These are phyloP conservation scores for Pyrenula aspistea DNA, from an alignment of 495 filamentous ascomycete genomes.

Conservation along the genomic window DNA sequence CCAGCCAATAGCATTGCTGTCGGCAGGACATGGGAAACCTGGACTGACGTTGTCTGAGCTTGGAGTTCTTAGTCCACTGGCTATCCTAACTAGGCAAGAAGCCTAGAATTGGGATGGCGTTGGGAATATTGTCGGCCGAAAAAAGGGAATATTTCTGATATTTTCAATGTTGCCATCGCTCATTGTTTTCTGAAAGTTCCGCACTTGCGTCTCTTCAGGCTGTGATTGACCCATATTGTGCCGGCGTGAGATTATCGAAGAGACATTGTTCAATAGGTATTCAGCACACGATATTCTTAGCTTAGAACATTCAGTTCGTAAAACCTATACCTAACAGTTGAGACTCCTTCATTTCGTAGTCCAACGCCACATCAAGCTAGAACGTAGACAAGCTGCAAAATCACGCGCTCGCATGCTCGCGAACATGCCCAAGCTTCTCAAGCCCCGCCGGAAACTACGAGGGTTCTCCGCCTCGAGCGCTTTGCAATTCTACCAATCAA, in stretches of 20 bases:
- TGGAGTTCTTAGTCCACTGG: neutral
- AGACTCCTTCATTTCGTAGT: neutral
- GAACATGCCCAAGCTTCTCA: neutral
- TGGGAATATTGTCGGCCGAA: neutral
- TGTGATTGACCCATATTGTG: neutral
- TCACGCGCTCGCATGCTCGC: neutral
- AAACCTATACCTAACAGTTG: neutral
- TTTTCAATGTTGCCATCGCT: neutral
- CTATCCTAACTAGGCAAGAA: neutral
- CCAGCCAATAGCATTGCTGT: neutral
- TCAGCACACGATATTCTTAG: neutral
- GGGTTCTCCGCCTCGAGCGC: no score
- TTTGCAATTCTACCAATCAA: no score
- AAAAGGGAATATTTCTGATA: neutral
- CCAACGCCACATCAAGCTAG: neutral
- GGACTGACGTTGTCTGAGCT: neutral
- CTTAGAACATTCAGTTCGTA: neutral
- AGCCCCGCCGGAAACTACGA: no score
- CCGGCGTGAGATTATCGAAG: neutral
- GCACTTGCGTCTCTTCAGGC: neutral
- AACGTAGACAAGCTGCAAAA: neutral
- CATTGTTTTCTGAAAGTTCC: neutral
- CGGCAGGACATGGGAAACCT: neutral
- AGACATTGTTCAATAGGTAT: neutral
- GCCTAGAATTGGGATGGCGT: neutral